These are phyloP conservation scores for Ascochyta pisi DNA, from an alignment of 2,329 filamentous ascomycete species.

Conservation along the genomic window DNA sequence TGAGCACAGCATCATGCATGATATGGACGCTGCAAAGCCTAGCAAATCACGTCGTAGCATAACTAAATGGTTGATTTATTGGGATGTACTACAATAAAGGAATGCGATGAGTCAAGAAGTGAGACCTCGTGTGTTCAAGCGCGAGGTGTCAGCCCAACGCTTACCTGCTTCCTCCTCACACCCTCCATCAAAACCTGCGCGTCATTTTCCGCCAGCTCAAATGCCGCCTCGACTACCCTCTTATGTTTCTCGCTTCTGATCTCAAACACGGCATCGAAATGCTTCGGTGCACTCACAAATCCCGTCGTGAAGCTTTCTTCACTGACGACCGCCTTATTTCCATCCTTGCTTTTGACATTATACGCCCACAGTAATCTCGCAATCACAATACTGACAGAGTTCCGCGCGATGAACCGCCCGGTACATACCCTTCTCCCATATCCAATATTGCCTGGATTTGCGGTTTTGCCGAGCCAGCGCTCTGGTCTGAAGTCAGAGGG, in stretches of 20 bases:
- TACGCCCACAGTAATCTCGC: slow-evolving; percentile 60
- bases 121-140: not conserved
- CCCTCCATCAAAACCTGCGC: slow-evolving; percentile 7
- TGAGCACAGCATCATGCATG: not conserved
- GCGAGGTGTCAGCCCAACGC: slow-evolving; percentile 14
- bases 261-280: slow-evolving; percentile 36
- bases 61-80: no score
- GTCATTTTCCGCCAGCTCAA: slow-evolving; percentile 19
- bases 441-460: slow-evolving; percentile 47
- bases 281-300: slow-evolving; percentile 31
- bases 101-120: no score
- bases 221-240: slow-evolving; percentile 28
- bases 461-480: not conserved
- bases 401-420: slow-evolving; percentile 39
- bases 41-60: not conserved
- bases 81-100: no score
- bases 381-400: slow-evolving; percentile 56
- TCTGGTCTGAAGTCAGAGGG: no score
- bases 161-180: slow-evolving; percentile 25
- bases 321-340: no score
- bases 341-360: slow-evolving; percentile 45
- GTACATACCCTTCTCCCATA: slow-evolving; percentile 48
- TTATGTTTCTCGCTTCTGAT: slow-evolving; percentile 27
- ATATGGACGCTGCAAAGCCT: not conserved
- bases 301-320: slow-evolving; percentile 21